Conservation (phyloP, 371 early-diverging fungal genomes). For the Vairimorpha ceranae region DNA sequence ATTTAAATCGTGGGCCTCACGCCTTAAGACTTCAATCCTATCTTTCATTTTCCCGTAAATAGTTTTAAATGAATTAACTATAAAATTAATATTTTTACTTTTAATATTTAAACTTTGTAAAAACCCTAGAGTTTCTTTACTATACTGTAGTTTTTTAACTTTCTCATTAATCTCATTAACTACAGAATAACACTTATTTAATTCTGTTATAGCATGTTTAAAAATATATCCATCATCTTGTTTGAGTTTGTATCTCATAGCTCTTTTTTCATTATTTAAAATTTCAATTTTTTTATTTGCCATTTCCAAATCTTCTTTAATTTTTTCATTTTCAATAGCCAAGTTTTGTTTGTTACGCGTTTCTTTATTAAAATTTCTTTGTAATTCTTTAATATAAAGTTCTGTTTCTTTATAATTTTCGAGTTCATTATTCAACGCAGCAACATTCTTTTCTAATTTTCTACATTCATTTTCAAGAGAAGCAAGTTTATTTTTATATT, state of each 20-base stretch:
- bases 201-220: neutral
- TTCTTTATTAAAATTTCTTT: conserved; percentile 17
- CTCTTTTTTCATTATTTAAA: conserved; percentile 36
- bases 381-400: neutral
- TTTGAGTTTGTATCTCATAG: conserved; percentile 17
- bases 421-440: too few relatives aligned
- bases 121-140: conserved; percentile 9
- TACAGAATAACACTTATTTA: neutral
- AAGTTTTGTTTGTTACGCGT: neutral
- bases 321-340: neutral
- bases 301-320: neutral
- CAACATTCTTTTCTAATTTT: neutral
- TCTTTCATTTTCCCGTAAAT: conserved; percentile 27
- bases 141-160: neutral
- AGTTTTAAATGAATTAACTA: conserved; percentile 27
- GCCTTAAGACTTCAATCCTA: conserved; percentile 37
- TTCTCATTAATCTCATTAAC: neutral
- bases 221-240: neutral
- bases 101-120: conserved; percentile 11
- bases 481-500: conserved; percentile 2
- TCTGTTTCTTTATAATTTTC: neutral
- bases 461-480: neutral
- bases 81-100: neutral
- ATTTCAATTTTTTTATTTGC: conserved; percentile 28
- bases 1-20: conserved; percentile 44